Conservation (phyloP, 2,329 filamentous ascomycete genomes). For the Sarocladium strictum region DNA sequence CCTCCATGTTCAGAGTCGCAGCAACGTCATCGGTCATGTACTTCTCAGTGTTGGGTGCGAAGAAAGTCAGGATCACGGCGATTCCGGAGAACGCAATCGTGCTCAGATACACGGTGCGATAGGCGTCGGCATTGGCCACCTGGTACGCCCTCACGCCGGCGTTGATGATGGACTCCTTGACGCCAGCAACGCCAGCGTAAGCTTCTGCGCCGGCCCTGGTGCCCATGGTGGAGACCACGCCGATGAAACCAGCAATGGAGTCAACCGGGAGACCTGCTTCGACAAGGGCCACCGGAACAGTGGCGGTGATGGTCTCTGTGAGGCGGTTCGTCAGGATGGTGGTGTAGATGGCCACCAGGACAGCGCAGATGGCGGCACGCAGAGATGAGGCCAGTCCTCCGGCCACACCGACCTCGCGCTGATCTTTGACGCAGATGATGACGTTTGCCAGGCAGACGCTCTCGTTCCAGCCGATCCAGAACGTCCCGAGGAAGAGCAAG, state of each 20-base stretch:
- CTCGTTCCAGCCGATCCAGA: constrained; percentile 25
- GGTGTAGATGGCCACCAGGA: constrained; percentile 25
- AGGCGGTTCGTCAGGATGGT: constrained; percentile 22
- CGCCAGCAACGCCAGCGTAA: constrained; percentile 17
- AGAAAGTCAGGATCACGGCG: constrained; percentile 13
- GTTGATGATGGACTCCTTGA: constrained; percentile 20
- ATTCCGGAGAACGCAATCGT: constrained; percentile 22
- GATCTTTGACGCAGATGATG: constrained; percentile 15
- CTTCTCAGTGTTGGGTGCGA: constrained; percentile 13
- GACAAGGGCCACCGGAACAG: constrained; percentile 23
- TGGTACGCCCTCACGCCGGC: constrained; percentile 21
- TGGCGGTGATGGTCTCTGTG: constrained; percentile 11
- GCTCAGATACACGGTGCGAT: constrained; percentile 22
- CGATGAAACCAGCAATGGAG: constrained; percentile 21
- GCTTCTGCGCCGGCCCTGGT: background rate
- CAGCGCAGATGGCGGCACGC: too few species aligned
- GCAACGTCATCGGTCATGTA: constrained; percentile 13
- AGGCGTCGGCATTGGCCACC: constrained; percentile 22
- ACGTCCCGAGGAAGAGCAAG: constrained; percentile 14
- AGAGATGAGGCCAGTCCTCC: constrained; percentile 20
- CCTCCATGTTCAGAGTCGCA: too few species aligned
- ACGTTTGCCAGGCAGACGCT: constrained; percentile 18
- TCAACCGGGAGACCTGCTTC: constrained; percentile 18
- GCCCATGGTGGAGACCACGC: too few species aligned
- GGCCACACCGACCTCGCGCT: constrained; percentile 20